phyloP scores from a whole-genome alignment of 306 rosid genomes.

The Phaseolus lunatus region DNA sequence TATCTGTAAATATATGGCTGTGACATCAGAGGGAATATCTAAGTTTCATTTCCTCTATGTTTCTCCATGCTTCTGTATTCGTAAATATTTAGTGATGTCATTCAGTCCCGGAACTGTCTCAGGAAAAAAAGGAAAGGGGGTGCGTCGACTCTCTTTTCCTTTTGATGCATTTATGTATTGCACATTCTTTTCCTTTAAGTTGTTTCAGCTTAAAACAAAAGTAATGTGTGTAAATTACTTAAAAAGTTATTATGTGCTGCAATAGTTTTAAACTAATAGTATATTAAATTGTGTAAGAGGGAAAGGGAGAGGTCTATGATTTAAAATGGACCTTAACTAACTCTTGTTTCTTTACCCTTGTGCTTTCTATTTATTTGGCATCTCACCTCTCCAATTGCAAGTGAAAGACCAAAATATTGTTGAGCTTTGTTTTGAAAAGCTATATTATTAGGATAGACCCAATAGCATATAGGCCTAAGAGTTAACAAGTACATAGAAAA shows the following conservation, averaged over 20 bases:
- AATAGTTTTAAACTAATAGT: not conserved
- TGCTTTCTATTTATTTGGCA: too few relatives aligned
- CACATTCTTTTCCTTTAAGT: not conserved
- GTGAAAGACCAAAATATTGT: too few relatives aligned
- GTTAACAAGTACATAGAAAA: too few relatives aligned
- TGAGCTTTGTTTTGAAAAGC: too few relatives aligned
- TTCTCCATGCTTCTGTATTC: not conserved
- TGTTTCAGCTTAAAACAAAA: not conserved
- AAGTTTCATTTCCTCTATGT: constrained; percentile 24
- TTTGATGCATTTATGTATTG: constrained; percentile 1
- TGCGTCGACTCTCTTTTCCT: not conserved
- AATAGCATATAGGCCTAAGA: too few relatives aligned
- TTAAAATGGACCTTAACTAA: too few relatives aligned
- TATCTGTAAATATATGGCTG: constrained; percentile 51
- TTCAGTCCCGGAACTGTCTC: not conserved
- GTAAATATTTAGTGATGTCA: constrained; percentile 33
- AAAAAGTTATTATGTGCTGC: too few relatives aligned
- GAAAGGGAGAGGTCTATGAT: not conserved
- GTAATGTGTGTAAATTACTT: not conserved
- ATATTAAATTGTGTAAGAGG: too few relatives aligned
- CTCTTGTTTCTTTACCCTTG: too few relatives aligned
- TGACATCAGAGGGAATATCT: not conserved
- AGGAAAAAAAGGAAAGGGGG: not conserved
- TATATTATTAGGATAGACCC: too few relatives aligned
- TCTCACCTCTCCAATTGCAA: too few relatives aligned